Conservation (phyloP, 139 green algal genomes). For the Chlorella sp. region DNA sequence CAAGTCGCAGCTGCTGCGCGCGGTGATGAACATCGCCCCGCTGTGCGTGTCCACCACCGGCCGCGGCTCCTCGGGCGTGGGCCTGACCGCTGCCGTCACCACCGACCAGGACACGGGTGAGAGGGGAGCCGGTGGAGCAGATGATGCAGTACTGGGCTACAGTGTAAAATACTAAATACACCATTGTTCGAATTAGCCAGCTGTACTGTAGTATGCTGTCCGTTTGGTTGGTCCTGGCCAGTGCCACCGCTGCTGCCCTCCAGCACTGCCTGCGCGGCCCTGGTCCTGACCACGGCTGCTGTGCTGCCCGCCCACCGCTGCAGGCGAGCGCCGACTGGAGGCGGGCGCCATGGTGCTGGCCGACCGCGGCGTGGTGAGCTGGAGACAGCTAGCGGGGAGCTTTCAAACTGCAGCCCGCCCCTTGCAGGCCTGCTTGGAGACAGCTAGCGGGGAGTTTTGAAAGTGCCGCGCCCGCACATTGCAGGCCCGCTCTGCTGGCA, state of each 20-base stretch:
- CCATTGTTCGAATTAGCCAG: no score
- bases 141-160: no score
- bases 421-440: no score
- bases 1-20: conserved; percentile 95
- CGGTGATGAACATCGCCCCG: conserved; percentile 93
- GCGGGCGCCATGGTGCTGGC: conserved; percentile 98
- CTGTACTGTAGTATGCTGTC: no score
- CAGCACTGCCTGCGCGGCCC: not conserved
- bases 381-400: no score
- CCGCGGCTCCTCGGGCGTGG: conserved; percentile 94
- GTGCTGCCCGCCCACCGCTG: not conserved
- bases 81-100: conserved; percentile 97
- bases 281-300: not conserved
- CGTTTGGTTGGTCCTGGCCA: not conserved
- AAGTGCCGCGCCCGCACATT: no score
- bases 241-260: not conserved
- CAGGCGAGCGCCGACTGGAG: conserved; percentile 94
- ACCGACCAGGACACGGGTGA: conserved; percentile 88
- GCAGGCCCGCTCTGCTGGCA: no score
- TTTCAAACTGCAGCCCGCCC: no score
- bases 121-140: no score
- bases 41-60: conserved; percentile 96
- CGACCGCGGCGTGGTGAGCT: conserved; percentile 86
- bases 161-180: no score
- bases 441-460: no score